These are phyloP conservation scores for Apiospora sp. DNA, from an alignment of 2,329 filamentous ascomycete species.

Conservation along the genomic window DNA sequence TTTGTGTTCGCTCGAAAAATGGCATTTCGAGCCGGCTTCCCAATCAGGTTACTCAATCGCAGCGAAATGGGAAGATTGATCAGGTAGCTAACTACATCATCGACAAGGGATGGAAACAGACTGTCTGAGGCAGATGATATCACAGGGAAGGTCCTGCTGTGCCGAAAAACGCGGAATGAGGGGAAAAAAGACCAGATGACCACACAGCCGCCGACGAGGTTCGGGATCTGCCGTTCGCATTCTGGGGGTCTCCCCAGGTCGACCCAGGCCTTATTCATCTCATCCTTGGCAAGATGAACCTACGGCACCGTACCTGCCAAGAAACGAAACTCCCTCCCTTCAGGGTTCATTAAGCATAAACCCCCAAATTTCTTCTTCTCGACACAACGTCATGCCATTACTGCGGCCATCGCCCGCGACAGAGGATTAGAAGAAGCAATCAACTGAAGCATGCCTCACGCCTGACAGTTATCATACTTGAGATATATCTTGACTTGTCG, in stretches of 20 bases:
- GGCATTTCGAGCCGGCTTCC: conserved; percentile 9
- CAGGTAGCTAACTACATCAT: not conserved
- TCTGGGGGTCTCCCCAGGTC: not conserved
- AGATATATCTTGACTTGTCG: not conserved
- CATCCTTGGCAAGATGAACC: not conserved
- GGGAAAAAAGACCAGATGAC: not conserved
- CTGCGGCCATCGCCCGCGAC: not conserved
- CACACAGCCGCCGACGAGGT: not conserved
- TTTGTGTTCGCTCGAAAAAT: not conserved
- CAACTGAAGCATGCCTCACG: not conserved
- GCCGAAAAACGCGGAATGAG: not conserved
- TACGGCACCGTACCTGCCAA: too few relatives aligned
- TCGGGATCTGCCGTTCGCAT: not conserved
- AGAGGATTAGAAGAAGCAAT: not conserved
- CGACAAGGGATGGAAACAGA: not conserved
- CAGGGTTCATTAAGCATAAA: not conserved
- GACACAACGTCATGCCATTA: not conserved
- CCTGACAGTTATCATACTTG: not conserved
- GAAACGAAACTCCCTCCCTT: not conserved
- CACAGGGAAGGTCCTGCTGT: not conserved
- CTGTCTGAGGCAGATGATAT: not conserved
- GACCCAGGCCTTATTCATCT: not conserved
- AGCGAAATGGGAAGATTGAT: not conserved
- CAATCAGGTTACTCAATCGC: too few relatives aligned
- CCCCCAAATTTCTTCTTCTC: not conserved